Evolutionary conservation across 1,284 basidiomycete species (phyloP).

Genomic region (Kwoniella shivajii): DNA sequence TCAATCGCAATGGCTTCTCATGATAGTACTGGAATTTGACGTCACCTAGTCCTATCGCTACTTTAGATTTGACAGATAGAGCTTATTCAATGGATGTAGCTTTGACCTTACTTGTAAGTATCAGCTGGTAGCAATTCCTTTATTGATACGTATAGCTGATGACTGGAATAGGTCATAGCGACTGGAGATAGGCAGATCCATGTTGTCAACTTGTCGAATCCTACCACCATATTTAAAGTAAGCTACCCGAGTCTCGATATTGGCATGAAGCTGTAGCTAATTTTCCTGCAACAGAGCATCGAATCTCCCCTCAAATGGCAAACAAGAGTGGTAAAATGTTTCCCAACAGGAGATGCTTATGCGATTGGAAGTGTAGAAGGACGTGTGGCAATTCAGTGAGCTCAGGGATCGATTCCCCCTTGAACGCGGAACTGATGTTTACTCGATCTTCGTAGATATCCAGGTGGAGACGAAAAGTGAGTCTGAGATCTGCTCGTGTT

Average conservation of each 20-base stretch:
- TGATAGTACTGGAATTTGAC: constrained; percentile 88
- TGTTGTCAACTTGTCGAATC: constrained; percentile 83
- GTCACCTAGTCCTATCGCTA: constrained; percentile 69
- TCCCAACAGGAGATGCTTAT: constrained; percentile 78
- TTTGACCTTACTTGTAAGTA: constrained; percentile 38
- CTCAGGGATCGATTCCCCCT: background rate
- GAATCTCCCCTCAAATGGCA: constrained; percentile 90
- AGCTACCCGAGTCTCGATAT: background rate
- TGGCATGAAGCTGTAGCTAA: constrained; percentile 1
- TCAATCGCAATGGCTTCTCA: background rate
- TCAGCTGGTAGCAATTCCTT: constrained; percentile 14
- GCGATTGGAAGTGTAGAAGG: constrained; percentile 95
- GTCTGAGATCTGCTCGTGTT: background rate
- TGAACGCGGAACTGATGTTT: constrained; percentile 11
- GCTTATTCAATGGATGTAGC: constrained; percentile 65
- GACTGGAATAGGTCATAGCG: constrained; percentile 78
- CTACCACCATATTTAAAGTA: constrained; percentile 73
- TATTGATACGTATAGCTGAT: constrained; percentile 14
- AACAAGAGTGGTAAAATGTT: constrained; percentile 85
- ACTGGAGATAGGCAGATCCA: constrained; percentile 76
- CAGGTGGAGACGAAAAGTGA: constrained; percentile 38
- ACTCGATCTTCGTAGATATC: constrained; percentile 28
- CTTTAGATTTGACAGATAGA: constrained; percentile 80
- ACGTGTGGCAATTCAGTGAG: constrained; percentile 92
- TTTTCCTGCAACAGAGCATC: constrained; percentile 67